Evolutionary conservation across 177 flowering plant genomes (phyloP).

Genomic region (Vitis hybrid): DNA sequence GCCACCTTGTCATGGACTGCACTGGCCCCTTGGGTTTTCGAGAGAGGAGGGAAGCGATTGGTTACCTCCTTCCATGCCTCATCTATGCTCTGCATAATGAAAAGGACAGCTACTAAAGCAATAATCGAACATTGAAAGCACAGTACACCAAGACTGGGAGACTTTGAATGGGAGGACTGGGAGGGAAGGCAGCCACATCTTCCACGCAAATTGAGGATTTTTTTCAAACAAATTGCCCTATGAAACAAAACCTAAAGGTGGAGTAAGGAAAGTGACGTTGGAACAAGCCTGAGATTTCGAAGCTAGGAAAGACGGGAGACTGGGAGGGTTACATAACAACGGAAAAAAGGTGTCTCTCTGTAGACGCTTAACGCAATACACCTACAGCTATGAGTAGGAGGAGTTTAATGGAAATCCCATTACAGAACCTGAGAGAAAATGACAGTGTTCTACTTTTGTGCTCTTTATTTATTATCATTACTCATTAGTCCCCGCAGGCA

Average conservation of each 20-base stretch:
- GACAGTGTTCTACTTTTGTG: background rate
- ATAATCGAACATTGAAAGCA: background rate
- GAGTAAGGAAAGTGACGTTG: too few relatives aligned
- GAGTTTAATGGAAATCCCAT: background rate
- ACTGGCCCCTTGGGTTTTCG: background rate
- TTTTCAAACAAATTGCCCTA: too few relatives aligned
- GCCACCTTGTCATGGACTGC: background rate
- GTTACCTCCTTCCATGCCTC: background rate
- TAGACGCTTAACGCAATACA: background rate
- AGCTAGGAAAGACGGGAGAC: too few relatives aligned
- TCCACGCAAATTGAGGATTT: too few relatives aligned
- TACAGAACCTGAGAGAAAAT: constrained; percentile 11
- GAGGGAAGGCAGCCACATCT: background rate
- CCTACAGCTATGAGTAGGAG: too few relatives aligned
- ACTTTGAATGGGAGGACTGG: background rate
- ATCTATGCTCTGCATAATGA: constrained; percentile 8
- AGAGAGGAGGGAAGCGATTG: background rate
- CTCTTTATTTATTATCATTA: background rate
- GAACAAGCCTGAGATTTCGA: too few relatives aligned
- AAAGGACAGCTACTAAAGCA: constrained; percentile 17
- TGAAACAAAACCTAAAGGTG: too few relatives aligned
- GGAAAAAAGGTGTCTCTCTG: background rate
- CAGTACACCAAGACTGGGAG: too few relatives aligned
- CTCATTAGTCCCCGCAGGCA: too few relatives aligned
- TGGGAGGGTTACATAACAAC: too few relatives aligned